Conservation (phyloP, 176 grass and related monocot genomes). For the Thalia dealbata region DNA sequence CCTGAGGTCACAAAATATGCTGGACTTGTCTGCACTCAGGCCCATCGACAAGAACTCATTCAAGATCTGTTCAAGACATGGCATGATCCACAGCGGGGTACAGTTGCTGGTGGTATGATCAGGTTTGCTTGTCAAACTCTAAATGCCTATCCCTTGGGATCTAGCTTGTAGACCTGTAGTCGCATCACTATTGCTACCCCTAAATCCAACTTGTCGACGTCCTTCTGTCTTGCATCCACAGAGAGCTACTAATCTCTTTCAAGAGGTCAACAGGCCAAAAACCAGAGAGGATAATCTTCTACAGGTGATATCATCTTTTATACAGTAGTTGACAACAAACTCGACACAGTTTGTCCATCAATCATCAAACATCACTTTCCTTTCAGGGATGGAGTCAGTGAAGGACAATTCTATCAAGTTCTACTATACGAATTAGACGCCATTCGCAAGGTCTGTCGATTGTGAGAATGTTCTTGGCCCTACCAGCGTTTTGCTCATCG, state of each 20-base stretch:
- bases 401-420: conserved; percentile 99
- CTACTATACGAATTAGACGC: conserved; percentile 96
- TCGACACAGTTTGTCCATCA: too few relatives aligned
- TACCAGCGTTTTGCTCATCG: background rate
- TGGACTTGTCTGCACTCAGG: conserved; percentile 56
- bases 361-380: background rate
- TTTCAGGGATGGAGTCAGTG: conserved; percentile 91
- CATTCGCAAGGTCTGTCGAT: conserved; percentile 70
- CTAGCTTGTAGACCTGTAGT: too few relatives aligned
- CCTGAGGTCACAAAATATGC: conserved; percentile 72
- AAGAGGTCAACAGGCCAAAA: conserved; percentile 93
- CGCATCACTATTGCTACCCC: too few relatives aligned
- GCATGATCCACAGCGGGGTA: conserved; percentile 88
- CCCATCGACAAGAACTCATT: conserved; percentile 63
- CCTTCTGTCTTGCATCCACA: background rate
- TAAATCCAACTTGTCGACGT: too few relatives aligned
- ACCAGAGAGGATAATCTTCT: conserved; percentile 83
- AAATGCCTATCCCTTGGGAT: too few relatives aligned
- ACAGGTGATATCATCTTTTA: conserved; percentile 9
- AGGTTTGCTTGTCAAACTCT: conserved; percentile 28
- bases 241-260: conserved; percentile 95
- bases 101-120: conserved; percentile 65
- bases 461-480: background rate
- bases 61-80: conserved; percentile 97
- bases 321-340: too few relatives aligned